Percentiles rank a stretch among this genome's conserved stretches.
Conservation (phyloP, 352 stramenopile species). For the Pythium dissimile region DNA sequence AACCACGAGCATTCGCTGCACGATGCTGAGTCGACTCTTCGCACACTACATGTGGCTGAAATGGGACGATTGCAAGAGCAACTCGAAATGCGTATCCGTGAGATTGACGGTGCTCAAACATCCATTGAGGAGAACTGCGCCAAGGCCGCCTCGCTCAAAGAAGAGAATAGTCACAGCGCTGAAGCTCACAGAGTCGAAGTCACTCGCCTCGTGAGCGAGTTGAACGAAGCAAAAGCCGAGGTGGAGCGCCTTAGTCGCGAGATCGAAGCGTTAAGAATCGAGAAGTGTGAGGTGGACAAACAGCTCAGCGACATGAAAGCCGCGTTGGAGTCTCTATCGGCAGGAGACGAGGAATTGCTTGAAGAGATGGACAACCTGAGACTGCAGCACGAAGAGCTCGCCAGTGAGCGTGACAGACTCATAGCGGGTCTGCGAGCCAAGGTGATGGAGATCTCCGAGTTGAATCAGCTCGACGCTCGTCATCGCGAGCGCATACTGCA, state of each 20-base stretch:
- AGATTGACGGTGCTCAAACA: conserved; percentile 36
- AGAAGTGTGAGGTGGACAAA: conserved; percentile 2
- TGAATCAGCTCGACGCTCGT: not conserved
- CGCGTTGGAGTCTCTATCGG: conserved; percentile 7
- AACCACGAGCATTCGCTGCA: conserved; percentile 32
- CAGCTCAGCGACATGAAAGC: conserved; percentile 4
- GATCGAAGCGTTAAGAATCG: conserved; percentile 1
- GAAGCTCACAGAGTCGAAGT: conserved; percentile 36
- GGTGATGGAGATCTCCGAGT: conserved; percentile 6
- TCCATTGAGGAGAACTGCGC: conserved; percentile 35
- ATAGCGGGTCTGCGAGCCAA: conserved; percentile 4
- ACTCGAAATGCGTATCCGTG: conserved; percentile 37
- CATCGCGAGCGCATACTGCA: conserved; percentile 2
- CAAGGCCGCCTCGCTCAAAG: conserved; percentile 36
- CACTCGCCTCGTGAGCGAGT: conserved; percentile 31
- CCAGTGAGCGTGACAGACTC: conserved; percentile 1
- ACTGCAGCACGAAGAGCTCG: conserved; percentile 2
- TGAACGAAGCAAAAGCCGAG: conserved; percentile 37
- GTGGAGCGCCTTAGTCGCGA: conserved; percentile 6
- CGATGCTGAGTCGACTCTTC: conserved; percentile 34
- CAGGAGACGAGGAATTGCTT: conserved; percentile 6
- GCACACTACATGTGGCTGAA: conserved; percentile 32
- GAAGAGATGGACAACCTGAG: conserved; percentile 13
- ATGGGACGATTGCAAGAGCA: conserved; percentile 36
- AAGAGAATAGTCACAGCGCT: conserved; percentile 30